Percentiles rank a stretch among this genome's conserved stretches.
These are phyloP conservation scores for Colletotrichum lini DNA, from an alignment of 2,329 filamentous ascomycete species.

Conservation along the genomic window DNA sequence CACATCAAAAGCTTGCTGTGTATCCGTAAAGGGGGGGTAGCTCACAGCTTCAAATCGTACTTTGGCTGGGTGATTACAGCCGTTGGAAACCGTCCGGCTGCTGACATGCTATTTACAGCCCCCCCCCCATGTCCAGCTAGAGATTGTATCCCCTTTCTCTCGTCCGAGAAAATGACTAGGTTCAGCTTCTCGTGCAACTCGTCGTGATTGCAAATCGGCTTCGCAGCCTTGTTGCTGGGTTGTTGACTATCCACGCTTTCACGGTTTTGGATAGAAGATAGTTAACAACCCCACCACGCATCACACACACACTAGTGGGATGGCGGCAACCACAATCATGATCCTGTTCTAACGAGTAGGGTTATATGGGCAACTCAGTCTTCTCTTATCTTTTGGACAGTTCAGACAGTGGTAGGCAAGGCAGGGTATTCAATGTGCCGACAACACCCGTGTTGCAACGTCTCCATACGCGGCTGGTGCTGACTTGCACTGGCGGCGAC, in stretches of 20 bases:
- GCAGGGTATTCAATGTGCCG: not conserved
- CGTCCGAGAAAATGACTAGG: not conserved
- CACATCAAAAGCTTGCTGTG: not conserved
- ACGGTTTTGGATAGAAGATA: not conserved
- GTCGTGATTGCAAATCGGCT: not conserved
- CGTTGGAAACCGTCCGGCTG: conserved; percentile 30
- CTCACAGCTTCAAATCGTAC: not conserved
- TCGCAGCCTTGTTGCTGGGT: not conserved
- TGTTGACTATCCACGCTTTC: not conserved
- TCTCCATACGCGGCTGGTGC: not conserved
- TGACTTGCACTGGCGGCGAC: not conserved
- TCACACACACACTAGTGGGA: conserved; percentile 1
- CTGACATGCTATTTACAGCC: conserved; percentile 13
- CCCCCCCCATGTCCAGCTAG: not conserved
- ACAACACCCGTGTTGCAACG: not conserved
- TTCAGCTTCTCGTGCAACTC: too few species aligned
- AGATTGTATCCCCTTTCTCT: not conserved
- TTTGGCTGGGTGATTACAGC: not conserved
- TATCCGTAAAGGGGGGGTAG: not conserved
- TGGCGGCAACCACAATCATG: not conserved
- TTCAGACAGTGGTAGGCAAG: not conserved
- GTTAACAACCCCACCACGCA: too few species aligned
- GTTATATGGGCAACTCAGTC: not conserved
- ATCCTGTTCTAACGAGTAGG: not conserved
- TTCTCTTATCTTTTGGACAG: not conserved